These are phyloP conservation scores for Carallia pectinifolia DNA, from an alignment of 345 rosid genomes.

Conservation along the genomic window DNA sequence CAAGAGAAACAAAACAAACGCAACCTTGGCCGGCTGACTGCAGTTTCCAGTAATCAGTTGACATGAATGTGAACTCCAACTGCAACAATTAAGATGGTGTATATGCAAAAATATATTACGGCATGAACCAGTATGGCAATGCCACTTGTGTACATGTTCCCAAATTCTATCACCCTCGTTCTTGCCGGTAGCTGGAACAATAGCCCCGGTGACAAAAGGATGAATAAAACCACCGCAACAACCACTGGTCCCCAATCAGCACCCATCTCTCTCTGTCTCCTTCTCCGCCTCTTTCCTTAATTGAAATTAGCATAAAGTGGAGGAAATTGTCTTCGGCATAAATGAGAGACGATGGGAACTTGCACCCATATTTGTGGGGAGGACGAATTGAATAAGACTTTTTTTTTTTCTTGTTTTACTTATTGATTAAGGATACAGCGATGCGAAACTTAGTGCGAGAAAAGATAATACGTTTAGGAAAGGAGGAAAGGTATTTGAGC, in stretches of 20 bases:
- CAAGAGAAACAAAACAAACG: not conserved
- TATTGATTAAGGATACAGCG: constrained; percentile 45
- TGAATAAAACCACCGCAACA: constrained; percentile 67
- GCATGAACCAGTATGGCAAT: constrained; percentile 86
- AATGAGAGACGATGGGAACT: constrained; percentile 1
- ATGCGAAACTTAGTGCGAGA: constrained; percentile 51
- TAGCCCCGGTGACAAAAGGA: constrained; percentile 83
- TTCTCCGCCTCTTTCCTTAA: not conserved
- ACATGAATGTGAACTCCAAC: constrained; percentile 58
- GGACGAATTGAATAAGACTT: constrained; percentile 16
- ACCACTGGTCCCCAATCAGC: constrained; percentile 90
- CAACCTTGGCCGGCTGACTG: not conserved
- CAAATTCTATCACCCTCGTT: constrained; percentile 73
- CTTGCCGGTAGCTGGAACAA: constrained; percentile 85
- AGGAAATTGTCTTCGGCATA: constrained; percentile 5
- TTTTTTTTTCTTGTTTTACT: constrained; percentile 30
- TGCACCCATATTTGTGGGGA: constrained; percentile 22
- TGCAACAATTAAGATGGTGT: constrained; percentile 76
- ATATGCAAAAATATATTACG: constrained; percentile 68
- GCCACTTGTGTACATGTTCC: constrained; percentile 93
- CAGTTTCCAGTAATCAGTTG: constrained; percentile 19
- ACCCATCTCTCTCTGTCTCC: constrained; percentile 34
- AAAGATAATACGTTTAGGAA: constrained; percentile 26
- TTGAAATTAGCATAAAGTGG: not conserved
- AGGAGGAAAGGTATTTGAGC: constrained; percentile 46